A percentile compares a stretch with the other conserved stretches of the same genome.
Evolutionary conservation across 371 early-diverging fungal species (phyloP).

Genomic region (Apophysomyces elegans): DNA sequence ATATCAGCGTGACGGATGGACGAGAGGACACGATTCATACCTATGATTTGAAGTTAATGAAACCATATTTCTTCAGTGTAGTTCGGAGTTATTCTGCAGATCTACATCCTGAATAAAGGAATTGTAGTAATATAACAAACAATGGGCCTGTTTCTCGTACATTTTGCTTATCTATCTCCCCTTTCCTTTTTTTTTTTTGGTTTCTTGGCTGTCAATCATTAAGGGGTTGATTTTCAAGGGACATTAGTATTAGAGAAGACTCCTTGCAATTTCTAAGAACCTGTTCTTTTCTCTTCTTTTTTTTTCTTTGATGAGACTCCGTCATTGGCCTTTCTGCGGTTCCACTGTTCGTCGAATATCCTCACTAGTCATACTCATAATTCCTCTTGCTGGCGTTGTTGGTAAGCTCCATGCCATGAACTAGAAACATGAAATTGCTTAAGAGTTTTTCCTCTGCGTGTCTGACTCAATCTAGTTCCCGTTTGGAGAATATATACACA

Average conservation of each 20-base stretch:
- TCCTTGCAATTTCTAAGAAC: slow-evolving; percentile 4
- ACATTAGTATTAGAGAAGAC: neutral
- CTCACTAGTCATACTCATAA: neutral
- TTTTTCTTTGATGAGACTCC: neutral
- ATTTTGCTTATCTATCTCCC: neutral
- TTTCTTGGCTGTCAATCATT: neutral
- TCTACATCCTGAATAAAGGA: too few species aligned
- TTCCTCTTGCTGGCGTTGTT: slow-evolving; percentile 13
- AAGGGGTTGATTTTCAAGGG: neutral
- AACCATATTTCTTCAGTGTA: slow-evolving; percentile 48
- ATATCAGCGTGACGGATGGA: slow-evolving; percentile 32
- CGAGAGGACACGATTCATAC: slow-evolving; percentile 25
- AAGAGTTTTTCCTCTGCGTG: neutral
- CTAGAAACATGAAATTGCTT: neutral
- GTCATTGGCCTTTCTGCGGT: neutral
- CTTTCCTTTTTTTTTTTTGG: neutral
- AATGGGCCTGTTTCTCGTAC: too few species aligned
- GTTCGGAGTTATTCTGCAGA: slow-evolving; percentile 37
- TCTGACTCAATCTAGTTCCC: slow-evolving; percentile 22
- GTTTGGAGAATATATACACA: slow-evolving; percentile 41
- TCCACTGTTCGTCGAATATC: neutral
- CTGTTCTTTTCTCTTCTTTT: neutral
- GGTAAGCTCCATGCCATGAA: neutral
- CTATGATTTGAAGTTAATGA: slow-evolving; percentile 47
- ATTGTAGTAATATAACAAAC: too few species aligned